These are phyloP conservation scores for Neopestalotiopsis sp. DNA, from an alignment of 2,329 filamentous ascomycete genomes.

Conservation along the genomic window DNA sequence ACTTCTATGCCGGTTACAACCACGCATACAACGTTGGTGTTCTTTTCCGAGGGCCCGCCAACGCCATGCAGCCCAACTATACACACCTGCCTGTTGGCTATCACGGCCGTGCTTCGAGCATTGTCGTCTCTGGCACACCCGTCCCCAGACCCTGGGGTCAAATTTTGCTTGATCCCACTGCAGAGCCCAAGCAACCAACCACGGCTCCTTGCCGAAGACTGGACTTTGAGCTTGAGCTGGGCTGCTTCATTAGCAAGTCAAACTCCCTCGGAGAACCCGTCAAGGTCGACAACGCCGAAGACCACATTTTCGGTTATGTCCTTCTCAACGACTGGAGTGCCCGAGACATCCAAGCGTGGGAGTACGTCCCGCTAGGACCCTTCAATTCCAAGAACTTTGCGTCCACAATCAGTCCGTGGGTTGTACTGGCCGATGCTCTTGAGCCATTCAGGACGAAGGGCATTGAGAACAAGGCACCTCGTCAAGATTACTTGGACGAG, in stretches of 20 bases:
- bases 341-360: constrained; percentile 82
- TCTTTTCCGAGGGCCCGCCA: constrained; percentile 74
- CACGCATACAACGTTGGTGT: constrained; percentile 73
- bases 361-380: constrained; percentile 81
- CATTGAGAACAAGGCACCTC: constrained; percentile 36
- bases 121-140: constrained; percentile 75
- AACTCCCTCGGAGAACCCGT: constrained; percentile 71
- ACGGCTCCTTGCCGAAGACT: constrained; percentile 70
- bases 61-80: constrained; percentile 82
- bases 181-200: constrained; percentile 64
- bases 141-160: constrained; percentile 79
- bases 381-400: constrained; percentile 87
- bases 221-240: constrained; percentile 82
- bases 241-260: constrained; percentile 70
- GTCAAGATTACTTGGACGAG: constrained; percentile 61
- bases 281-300: constrained; percentile 66
- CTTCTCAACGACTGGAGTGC: constrained; percentile 90
- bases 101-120: constrained; percentile 76
- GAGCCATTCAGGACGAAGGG: constrained; percentile 54
- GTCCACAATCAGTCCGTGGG: constrained; percentile 79
- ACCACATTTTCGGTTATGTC: constrained; percentile 79
- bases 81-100: constrained; percentile 82
- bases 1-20: constrained; percentile 82
- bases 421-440: constrained; percentile 77
- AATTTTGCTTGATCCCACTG: constrained; percentile 67